Base-by-base conservation (phyloP, 2,329 filamentous ascomycete genomes). In the Acephala macrosclerotiorum region DNA sequence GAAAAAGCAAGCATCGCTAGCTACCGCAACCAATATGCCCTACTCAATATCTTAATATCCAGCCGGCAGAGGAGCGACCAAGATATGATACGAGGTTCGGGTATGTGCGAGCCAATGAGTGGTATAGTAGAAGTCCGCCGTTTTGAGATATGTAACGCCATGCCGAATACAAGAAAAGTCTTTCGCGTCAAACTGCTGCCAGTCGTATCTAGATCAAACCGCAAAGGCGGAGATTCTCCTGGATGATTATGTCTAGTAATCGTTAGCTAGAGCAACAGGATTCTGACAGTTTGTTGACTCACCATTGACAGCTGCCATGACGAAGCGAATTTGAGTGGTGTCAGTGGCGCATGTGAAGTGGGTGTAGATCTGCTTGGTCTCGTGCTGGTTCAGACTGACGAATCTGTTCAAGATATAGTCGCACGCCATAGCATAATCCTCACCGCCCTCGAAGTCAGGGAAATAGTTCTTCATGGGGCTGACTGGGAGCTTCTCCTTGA, bases 251-350 rank as follows among this genome's bases (percentile, higher is more conserved):
- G 83, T 99, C 96, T 97, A 72, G 1, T 59, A 26, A 29, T 16
- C 33, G 75, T 91, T 81, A 89, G 83, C 63, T 69, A 9, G 25
- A 25, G 11, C 29, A 53, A 51, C n/a, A 47, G 5, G 4, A 6
- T 20, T 7, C n/a, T 26, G 25, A 49, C 26, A 29, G 22, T 7
- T 29, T n/a, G n/a, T 12, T 16, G 64, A 61, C 64, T 76, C 86
- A 97, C 94, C 94, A 83, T 99, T 99, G 77, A 99, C 96, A 73
- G 96, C 96, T 68, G 95, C 94, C 96, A 99, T 99, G 82, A 99
- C 96, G 85, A 99, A 98, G 77, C 96, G 91, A 76, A 99, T 99
- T 81, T 99, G 96, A 76, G 96, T 97, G 36, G 96, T 99, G 79
- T 99, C 96, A 58, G 96, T 99, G 68, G 96, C 96, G 79, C 96